Evolutionary conservation across 306 rosid genomes (phyloP).

Genomic region (Castanea sativa): DNA sequence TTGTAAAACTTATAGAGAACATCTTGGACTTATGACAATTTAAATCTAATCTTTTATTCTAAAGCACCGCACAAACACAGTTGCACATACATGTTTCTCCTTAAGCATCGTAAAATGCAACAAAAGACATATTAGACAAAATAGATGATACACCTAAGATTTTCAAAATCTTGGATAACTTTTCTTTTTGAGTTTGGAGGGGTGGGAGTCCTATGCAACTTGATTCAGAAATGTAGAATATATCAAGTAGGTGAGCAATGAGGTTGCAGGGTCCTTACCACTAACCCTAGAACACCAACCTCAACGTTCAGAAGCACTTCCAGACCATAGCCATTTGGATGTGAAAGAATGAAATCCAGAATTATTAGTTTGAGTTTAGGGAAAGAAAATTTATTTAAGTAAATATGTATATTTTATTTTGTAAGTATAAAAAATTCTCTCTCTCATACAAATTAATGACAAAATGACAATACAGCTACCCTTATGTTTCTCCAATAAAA

Average conservation of each 20-base stretch:
- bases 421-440: neutral
- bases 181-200: too few species aligned
- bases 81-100: neutral
- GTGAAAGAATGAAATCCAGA: neutral
- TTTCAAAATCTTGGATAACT: neutral
- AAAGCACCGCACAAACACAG: neutral
- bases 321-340: neutral
- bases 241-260: neutral
- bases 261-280: slow-evolving; percentile 3
- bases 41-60: neutral
- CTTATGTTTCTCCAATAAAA: neutral
- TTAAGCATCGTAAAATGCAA: neutral
- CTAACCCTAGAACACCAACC: slow-evolving; percentile 11
- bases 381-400: neutral
- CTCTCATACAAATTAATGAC: neutral
- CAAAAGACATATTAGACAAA: neutral
- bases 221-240: neutral
- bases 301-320: neutral
- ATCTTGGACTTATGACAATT: neutral
- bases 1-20: neutral
- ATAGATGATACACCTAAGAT: neutral
- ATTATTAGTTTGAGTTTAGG: neutral
- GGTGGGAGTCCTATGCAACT: neutral
- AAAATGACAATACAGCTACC: neutral
- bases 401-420: neutral